These are phyloP conservation scores for Teratosphaeria destructans DNA, from an alignment of 2,329 filamentous ascomycete genomes.

Conservation along the genomic window DNA sequence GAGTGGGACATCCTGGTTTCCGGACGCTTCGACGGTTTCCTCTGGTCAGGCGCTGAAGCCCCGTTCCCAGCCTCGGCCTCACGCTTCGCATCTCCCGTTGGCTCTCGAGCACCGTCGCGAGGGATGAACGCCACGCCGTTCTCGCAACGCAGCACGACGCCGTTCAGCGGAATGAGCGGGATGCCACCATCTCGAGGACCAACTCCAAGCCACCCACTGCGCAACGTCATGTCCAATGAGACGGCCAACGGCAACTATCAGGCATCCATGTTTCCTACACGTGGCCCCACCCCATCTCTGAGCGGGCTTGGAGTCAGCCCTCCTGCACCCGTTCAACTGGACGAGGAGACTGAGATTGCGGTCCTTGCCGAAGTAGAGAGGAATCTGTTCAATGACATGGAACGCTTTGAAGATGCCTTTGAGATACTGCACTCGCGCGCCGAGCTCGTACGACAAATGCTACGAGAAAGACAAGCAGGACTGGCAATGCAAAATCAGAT, in stretches of 20 bases:
- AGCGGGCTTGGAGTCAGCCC: conserved; percentile 24
- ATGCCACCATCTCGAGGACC: conserved; percentile 34
- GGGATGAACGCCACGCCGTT: conserved; percentile 32
- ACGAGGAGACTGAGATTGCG: conserved; percentile 88
- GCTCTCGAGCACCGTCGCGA: conserved; percentile 25
- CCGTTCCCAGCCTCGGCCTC: conserved; percentile 25
- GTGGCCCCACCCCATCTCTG: conserved; percentile 21
- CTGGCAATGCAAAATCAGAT: conserved; percentile 56
- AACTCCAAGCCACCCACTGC: conserved; percentile 38
- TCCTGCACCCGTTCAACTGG: conserved; percentile 64
- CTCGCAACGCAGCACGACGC: conserved; percentile 36
- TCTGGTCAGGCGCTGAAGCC: conserved; percentile 81
- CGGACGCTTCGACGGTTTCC: conserved; percentile 87
- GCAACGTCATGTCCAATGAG: conserved; percentile 16
- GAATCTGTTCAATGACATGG: conserved; percentile 90
- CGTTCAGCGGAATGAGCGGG: conserved; percentile 50
- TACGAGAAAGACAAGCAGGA: conserved; percentile 74
- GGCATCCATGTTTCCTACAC: conserved; percentile 21
- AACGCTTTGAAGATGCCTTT: conserved; percentile 85
- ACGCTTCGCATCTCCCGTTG: conserved; percentile 16
- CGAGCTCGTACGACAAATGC: conserved; percentile 64
- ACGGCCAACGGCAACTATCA: neutral
- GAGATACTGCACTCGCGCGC: conserved; percentile 81
- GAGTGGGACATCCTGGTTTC: conserved; percentile 96
- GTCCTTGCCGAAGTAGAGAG: conserved; percentile 84